phyloP scores from a whole-genome alignment of 192 early-diverging fungal genomes.

The Coemansia sp. region DNA sequence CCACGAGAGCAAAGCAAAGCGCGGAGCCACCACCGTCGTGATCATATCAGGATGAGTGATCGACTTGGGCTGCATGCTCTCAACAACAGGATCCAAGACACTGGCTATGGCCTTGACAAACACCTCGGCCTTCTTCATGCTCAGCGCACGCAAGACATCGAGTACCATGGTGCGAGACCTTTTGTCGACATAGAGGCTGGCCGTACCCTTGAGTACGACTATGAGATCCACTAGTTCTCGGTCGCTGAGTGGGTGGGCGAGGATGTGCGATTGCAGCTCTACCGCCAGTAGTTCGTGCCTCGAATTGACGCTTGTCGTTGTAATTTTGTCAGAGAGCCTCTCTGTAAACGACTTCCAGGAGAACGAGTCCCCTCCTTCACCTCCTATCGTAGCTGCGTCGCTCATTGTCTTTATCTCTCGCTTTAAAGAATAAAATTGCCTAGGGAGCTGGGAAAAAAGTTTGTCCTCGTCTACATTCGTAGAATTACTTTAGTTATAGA shows the following conservation, averaged over 20 bases:
- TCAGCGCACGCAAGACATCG: slow-evolving; percentile 58
- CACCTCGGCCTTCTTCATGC: slow-evolving; percentile 56
- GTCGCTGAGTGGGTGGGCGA: slow-evolving; percentile 32
- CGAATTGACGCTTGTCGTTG: slow-evolving; percentile 55
- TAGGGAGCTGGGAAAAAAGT: not conserved
- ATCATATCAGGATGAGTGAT: slow-evolving; percentile 28
- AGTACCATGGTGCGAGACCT: slow-evolving; percentile 61
- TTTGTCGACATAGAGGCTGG: slow-evolving; percentile 68
- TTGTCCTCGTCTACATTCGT: not conserved
- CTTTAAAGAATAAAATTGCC: not conserved
- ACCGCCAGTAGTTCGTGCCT: slow-evolving; percentile 53
- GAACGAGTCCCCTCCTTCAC: slow-evolving; percentile 26
- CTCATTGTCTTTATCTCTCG: slow-evolving; percentile 15
- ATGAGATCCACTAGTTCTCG: slow-evolving; percentile 45
- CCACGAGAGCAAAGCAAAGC: slow-evolving; percentile 68
- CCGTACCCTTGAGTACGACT: slow-evolving; percentile 57
- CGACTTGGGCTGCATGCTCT: slow-evolving; percentile 47
- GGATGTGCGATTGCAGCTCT: slow-evolving; percentile 38
- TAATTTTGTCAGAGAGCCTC: slow-evolving; percentile 51
- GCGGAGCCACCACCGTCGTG: slow-evolving; percentile 55
- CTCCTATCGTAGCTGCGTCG: slow-evolving; percentile 2
- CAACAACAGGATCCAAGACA: slow-evolving; percentile 46
- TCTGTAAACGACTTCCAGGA: slow-evolving; percentile 61
- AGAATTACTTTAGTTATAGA: not conserved
- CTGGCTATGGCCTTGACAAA: slow-evolving; percentile 59